Evolutionary conservation across 305 asterid genomes (phyloP).

Genomic region (Rubia peregrina): DNA sequence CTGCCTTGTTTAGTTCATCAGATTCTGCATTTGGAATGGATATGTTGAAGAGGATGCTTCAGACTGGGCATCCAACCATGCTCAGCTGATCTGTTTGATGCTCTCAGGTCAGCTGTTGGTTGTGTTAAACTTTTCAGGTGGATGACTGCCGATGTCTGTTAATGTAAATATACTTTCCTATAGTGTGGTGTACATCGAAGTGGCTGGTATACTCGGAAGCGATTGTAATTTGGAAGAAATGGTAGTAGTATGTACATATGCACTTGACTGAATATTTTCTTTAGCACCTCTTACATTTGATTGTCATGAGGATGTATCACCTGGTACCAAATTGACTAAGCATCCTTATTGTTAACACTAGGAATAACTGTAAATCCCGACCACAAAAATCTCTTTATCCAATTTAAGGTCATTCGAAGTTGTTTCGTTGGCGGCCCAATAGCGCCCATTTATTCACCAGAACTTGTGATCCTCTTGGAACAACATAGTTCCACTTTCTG

Average conservation of each 20-base stretch:
- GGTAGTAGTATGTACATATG: constrained; percentile 8
- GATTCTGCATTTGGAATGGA: constrained; percentile 97
- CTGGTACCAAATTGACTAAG: neutral
- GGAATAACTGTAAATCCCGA: neutral
- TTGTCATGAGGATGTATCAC: neutral
- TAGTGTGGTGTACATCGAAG: neutral
- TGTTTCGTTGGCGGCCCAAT: neutral
- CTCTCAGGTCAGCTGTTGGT: constrained; percentile 10
- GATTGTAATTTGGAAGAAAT: neutral
- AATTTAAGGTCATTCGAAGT: neutral
- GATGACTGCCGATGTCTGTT: constrained; percentile 7
- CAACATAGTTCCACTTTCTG: too few species aligned
- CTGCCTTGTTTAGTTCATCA: constrained; percentile 77
- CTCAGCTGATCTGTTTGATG: constrained; percentile 47
- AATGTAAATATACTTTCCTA: constrained; percentile 29
- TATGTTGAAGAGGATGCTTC: constrained; percentile 94
- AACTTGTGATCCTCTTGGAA: constrained; percentile 32
- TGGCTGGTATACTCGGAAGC: neutral
- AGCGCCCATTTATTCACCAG: constrained; percentile 23
- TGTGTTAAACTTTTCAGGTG: constrained; percentile 15
- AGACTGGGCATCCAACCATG: constrained; percentile 88
- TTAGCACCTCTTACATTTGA: neutral
- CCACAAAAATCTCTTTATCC: neutral
- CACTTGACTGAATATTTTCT: neutral
- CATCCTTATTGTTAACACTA: too few species aligned